Percentiles rank a stretch among this genome's conserved stretches.
These are phyloP conservation scores for Marvania coccoides DNA, from an alignment of 139 green algal genomes.

Conservation along the genomic window DNA sequence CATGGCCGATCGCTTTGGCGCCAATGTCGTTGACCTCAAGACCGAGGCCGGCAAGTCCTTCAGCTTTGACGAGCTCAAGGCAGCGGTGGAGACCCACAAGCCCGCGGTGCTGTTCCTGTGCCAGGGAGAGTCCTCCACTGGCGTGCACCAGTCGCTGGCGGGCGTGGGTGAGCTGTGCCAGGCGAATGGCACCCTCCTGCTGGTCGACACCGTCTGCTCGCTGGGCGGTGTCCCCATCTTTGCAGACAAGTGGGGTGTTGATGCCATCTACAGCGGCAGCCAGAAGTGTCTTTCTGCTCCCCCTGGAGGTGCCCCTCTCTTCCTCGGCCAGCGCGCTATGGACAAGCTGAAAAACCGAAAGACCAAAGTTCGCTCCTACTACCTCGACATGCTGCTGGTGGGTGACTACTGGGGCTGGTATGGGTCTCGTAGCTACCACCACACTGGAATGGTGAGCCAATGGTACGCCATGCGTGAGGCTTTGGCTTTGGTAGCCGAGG, in stretches of 20 bases:
- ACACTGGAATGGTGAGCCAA: conserved; percentile 68
- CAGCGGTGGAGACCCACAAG: conserved; percentile 63
- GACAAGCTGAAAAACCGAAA: conserved; percentile 71
- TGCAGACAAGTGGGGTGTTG: conserved; percentile 51
- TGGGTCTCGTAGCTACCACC: conserved; percentile 69
- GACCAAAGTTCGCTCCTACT: conserved; percentile 61
- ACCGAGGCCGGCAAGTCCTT: conserved; percentile 61
- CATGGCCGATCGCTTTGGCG: conserved; percentile 73
- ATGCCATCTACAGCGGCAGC: conserved; percentile 79
- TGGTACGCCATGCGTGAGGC: conserved; percentile 87
- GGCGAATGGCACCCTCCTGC: conserved; percentile 70
- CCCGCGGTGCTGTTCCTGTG: conserved; percentile 79
- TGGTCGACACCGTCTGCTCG: conserved; percentile 88
- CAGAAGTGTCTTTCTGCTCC: conserved; percentile 86
- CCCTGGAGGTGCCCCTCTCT: conserved; percentile 62
- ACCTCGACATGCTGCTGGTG: conserved; percentile 83
- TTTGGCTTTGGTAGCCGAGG: conserved; percentile 65
- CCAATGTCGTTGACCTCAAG: conserved; percentile 70
- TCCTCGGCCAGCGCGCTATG: conserved; percentile 63
- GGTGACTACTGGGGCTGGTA: conserved; percentile 55
- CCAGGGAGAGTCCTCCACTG: conserved; percentile 82
- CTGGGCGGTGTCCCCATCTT: conserved; percentile 77
- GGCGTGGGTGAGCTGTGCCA: conserved; percentile 79
- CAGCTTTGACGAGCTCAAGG: conserved; percentile 46
- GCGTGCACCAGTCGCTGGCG: conserved; percentile 63